Evolutionary conservation across 2,329 filamentous ascomycete genomes (phyloP), one percentile per base, ranked within the genome.

Genomic region (Tolypocladium capitatum): DNA sequence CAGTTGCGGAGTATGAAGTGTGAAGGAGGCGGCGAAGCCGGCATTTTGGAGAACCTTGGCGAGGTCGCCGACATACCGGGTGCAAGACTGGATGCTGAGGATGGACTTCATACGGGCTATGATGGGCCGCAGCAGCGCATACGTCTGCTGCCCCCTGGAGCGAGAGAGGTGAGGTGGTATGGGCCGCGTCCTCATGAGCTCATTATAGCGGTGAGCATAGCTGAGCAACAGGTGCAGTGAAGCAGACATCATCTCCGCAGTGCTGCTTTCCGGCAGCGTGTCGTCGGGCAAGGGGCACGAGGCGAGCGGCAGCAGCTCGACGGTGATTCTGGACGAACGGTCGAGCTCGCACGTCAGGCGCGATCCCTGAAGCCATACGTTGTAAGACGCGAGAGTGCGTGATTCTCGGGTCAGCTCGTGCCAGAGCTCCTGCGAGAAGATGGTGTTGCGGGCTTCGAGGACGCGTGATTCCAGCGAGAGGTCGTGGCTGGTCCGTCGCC

Each of bases 371-470:
- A 81, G 75, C 27, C 74, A 75, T 13, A 96, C 82, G 10, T 83
- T 79, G 51, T 86, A 81, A 11, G 81, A 80, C 3, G 83, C 74
- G 21, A 95, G 70, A 0, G 75, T 74, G 16, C 89, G 83, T 0
- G 85, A 81, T 65, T 98, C 92, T 18, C 87, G 77, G 46, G 83
- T 82, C 50, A 97, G 72, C 65, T 98, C 92, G 56, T 94, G 82
- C 75, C 89, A 96, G 2, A 98, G 69, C 61, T 98, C 92, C 59
- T 90, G 83, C 28, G 86, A 81, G 56, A 86, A 89, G 20, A 91
- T 73, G 45, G 84, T 87, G 62, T 92, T 84, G 48, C 86, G 76
- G 2, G 86, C 84, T 56, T 86, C 78, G 18, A 83, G 76, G 31
- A 94, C 85, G 10, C 81, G 75, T 30, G 79, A 72, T 54, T 87